These are phyloP conservation scores for Plasmodiophora brassicae DNA, from an alignment of 208 protist genomes.

Conservation along the genomic window DNA sequence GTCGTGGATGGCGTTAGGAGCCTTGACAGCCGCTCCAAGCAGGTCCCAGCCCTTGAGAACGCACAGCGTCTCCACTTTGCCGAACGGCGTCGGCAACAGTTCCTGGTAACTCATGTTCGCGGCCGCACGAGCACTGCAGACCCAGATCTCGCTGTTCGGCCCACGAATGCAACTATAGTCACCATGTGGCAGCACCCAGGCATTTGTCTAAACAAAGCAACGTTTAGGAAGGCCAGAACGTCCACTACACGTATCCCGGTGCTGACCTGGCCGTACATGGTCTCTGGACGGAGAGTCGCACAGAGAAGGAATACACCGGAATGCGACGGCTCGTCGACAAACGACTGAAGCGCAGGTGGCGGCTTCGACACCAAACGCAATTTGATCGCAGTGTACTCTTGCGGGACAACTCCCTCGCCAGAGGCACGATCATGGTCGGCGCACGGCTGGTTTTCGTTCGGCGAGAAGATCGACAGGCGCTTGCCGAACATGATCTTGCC, in stretches of 20 bases:
- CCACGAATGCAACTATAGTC: conserved; percentile 89
- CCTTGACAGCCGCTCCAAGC: conserved; percentile 82
- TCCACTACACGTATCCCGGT: too few relatives aligned
- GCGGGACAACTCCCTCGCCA: conserved; percentile 91
- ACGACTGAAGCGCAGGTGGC: conserved; percentile 54
- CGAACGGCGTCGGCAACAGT: not conserved
- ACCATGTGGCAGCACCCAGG: conserved; percentile 92
- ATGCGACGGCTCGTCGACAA: conserved; percentile 19
- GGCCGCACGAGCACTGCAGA: conserved; percentile 87
- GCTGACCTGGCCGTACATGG: conserved; percentile 98
- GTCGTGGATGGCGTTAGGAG: conserved; percentile 75
- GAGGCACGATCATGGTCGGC: conserved; percentile 96
- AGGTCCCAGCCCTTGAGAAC: conserved; percentile 81
- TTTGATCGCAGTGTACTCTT: conserved; percentile 90
- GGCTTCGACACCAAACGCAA: conserved; percentile 77
- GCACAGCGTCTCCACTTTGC: conserved; percentile 69
- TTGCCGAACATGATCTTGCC: conserved; percentile 91
- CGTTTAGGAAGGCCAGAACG: too few relatives aligned
- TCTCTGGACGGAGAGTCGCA: conserved; percentile 98
- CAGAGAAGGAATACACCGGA: conserved; percentile 86
- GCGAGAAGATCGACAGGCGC: conserved; percentile 96
- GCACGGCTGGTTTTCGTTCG: conserved; percentile 95
- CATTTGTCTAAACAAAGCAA: too few relatives aligned
- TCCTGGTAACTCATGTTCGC: conserved; percentile 91
- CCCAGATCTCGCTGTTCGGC: conserved; percentile 75